Evolutionary conservation across 73 alveolate genomes (phyloP), one percentile per base, ranked within the genome.

Genomic region (Uronychia setigera): DNA sequence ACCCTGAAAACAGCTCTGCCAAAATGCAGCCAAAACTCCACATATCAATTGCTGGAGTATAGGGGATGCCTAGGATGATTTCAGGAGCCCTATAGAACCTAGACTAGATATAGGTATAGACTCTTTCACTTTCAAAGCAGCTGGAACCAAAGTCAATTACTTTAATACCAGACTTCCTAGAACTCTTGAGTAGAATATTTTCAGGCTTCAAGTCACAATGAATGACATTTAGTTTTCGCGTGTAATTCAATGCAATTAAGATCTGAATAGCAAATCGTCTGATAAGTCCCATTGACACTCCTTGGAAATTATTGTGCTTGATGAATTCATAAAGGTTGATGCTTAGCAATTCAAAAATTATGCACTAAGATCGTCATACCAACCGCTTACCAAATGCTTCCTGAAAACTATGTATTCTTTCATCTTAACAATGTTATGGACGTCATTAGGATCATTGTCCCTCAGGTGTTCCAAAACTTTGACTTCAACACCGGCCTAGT

Each of bases 161-260:
- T 59, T 82, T 82, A n/a, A 82, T 74, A 1, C 89, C 89, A 5
- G 89, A 82, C 33, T 82, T 82, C 31, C 32, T 92, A 29, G 94
- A 92, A 27, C 89, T 79, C 81, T 94, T 94, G 80, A 94, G 76
- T 33, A 94, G 87, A 30, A 94, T 91, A 57, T 94, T 94, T 79
- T 94, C 98, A 0, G 98, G 98, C 87, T 94, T 94, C 76, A 94
- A 79, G 82, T 94, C 98, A 35, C 98, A 94, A 84, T 94, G 98
- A 33, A 94, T 92, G 76, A 94, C 84, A 57, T 82, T 91, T 81
- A 85, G 95, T 82, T 93, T 87, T 80, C 89, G 88, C 33, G 88
- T 82, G 81, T 91, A 94, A 78, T 92, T 87, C 46, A 96, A 87
- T 0, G 98, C 94, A 79, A 92, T 87, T 35, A 96, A 84, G 9